Evolutionary conservation across 2,329 filamentous ascomycete species (phyloP), one percentile per base, ranked within the genome.

Genomic region (Aureobasidium sp.): DNA sequence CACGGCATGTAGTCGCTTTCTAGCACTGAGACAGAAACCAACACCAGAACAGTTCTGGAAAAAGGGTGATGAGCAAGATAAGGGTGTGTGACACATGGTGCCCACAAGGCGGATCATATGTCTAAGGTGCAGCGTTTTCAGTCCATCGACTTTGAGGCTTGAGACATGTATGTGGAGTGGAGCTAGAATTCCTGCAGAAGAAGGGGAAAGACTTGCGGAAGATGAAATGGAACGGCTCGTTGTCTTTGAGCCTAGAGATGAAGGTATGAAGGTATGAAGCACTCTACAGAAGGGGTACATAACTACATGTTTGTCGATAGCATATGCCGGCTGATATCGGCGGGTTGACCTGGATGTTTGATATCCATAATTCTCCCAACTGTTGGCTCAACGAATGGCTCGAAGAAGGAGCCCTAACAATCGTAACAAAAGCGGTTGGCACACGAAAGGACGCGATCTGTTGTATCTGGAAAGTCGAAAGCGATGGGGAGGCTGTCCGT

Each of bases 101-200:
- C 14, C n/a, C 3, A 42, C 8, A 45, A 45, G 53, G 39, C 53
- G 53, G 53, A 57, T 29, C 53, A 44, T 44, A 20, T 56, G 52
- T 56, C 52, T 56, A 27, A 57, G 39, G 36, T 57, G 53, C 39
- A 57, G 41, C 53, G 39, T 55, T 45, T 12, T 3, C n/a, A 29
- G 39, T 45, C 22, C 39, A 44, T 22, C 53, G 27, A 45, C 37
- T 42, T 55, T 14, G 37, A 55, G 51, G 27, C n/a, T 34, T 45
- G 5, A 9, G n/a, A 42, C 36, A 42, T 14, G 41, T 25, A 57
- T 20, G 29, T 22, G 44, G 17, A 15, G 22, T 12, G 25, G 6
- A 57, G 53, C 53, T 45, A 57, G 53, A 57, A 57, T n/a, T 17
- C 20, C 6, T 7, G 36, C 20, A 45, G 39, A 45, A 44, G 53